Percentiles rank a stretch among this genome's conserved stretches.
Evolutionary conservation across 2,329 filamentous ascomycete species (phyloP).

Genomic region (Zarea fungicola): DNA sequence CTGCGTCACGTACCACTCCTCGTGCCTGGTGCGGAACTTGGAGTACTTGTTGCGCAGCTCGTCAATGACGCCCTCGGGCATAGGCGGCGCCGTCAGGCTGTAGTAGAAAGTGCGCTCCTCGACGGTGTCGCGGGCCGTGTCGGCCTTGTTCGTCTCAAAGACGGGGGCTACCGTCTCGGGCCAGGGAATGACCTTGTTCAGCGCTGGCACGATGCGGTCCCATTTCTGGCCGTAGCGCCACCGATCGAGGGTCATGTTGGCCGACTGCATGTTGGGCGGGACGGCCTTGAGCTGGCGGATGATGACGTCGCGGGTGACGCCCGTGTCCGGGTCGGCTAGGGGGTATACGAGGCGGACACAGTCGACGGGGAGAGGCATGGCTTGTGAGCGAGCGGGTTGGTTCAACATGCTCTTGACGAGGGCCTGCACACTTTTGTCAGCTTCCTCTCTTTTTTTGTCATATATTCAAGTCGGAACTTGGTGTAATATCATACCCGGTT

Average conservation of each 20-base stretch:
- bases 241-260: constrained; percentile 37
- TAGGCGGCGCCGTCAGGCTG: constrained; percentile 69
- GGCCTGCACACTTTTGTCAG: constrained; percentile 35
- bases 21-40: constrained; percentile 75
- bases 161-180: constrained; percentile 50
- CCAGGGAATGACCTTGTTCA: constrained; percentile 73
- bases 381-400: constrained; percentile 24
- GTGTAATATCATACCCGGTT: constrained; percentile 53
- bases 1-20: constrained; percentile 62
- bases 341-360: constrained; percentile 79
- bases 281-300: constrained; percentile 63
- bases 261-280: constrained; percentile 41
- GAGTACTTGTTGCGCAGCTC: constrained; percentile 83
- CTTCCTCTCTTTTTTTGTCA: no score
- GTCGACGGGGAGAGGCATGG: constrained; percentile 56
- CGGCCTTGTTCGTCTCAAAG: constrained; percentile 50
- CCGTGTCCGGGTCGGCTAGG: constrained; percentile 60
- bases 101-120: constrained; percentile 73
- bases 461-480: background rate
- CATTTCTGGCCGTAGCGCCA: constrained; percentile 38
- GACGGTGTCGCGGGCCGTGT: constrained; percentile 72
- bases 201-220: constrained; percentile 61
- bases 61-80: constrained; percentile 73
- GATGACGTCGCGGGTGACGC: constrained; percentile 65
- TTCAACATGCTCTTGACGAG: constrained; percentile 40